phyloP scores from a whole-genome alignment of 2,329 filamentous ascomycete species.

The Fusarium pseudoanthophilum region DNA sequence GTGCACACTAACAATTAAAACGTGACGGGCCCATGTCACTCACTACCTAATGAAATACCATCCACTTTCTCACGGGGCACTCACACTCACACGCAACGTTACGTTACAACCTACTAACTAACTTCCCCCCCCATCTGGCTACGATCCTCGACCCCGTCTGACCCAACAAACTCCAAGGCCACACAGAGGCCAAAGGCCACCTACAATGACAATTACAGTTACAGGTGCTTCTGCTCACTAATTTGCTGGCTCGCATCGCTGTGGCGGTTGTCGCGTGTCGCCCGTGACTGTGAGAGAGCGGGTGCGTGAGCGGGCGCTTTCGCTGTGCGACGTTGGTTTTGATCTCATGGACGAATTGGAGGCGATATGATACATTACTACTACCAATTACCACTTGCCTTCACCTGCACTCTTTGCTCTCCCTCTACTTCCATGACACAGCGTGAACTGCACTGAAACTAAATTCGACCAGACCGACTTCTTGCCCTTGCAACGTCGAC shows the following conservation, averaged over 20 bases:
- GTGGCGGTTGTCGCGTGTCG: conserved; percentile 39
- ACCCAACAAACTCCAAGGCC: conserved; percentile 22
- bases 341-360: conserved; percentile 14
- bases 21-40: neutral
- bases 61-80: conserved; percentile 34
- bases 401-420: neutral
- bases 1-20: conserved; percentile 31
- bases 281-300: neutral
- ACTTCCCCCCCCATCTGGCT: neutral
- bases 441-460: conserved; percentile 6
- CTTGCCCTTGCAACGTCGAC: conserved; percentile 30
- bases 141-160: conserved; percentile 10
- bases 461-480: conserved; percentile 19
- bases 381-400: conserved; percentile 9
- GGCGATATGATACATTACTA: conserved; percentile 19
- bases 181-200: conserved; percentile 8
- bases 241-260: conserved; percentile 18
- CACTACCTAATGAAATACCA: conserved; percentile 15
- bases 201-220: neutral
- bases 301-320: conserved; percentile 11
- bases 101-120: conserved; percentile 18
- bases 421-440: conserved; percentile 3
- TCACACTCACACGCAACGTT: conserved; percentile 40
- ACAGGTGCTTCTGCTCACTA: conserved; percentile 14
- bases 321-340: conserved; percentile 42